Evolutionary conservation across 1,284 basidiomycete genomes (phyloP).

Genomic region (Fomes fomentarius): DNA sequence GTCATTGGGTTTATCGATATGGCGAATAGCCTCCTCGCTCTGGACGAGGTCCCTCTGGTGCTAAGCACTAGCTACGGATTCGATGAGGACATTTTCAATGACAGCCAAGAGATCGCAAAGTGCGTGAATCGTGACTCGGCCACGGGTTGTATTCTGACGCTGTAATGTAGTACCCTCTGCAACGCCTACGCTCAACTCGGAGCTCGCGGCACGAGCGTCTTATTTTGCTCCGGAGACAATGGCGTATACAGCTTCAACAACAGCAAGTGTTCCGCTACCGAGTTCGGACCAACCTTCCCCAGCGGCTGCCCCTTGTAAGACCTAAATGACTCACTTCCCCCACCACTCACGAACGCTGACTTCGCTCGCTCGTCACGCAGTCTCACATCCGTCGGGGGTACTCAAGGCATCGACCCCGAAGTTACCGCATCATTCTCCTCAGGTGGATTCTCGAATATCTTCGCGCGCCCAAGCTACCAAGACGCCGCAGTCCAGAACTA

Average conservation of each 20-base stretch:
- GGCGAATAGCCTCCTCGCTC: conserved; percentile 32
- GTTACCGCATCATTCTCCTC: no score
- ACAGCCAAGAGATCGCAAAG: conserved; percentile 48
- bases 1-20: conserved; percentile 32
- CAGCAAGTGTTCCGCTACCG: conserved; percentile 34
- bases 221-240: conserved; percentile 65
- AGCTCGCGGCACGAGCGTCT: conserved; percentile 54
- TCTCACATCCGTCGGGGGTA: no score
- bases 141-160: no score
- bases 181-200: conserved; percentile 46
- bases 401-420: no score
- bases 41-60: conserved; percentile 34
- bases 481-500: no score
- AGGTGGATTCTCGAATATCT: no score
- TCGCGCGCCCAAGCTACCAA: no score
- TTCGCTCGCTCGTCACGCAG: no score
- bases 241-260: conserved; percentile 61
- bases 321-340: no score
- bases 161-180: conserved; percentile 7
- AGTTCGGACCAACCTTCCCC: conserved; percentile 70
- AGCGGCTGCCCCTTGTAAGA: conserved; percentile 54
- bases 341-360: no score
- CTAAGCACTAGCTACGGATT: conserved; percentile 49
- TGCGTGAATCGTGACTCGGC: conserved; percentile 35
- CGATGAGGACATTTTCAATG: conserved; percentile 44